Evolutionary conservation across 192 early-diverging fungal genomes (phyloP).

Genomic region (Backusella mclennaniae): DNA sequence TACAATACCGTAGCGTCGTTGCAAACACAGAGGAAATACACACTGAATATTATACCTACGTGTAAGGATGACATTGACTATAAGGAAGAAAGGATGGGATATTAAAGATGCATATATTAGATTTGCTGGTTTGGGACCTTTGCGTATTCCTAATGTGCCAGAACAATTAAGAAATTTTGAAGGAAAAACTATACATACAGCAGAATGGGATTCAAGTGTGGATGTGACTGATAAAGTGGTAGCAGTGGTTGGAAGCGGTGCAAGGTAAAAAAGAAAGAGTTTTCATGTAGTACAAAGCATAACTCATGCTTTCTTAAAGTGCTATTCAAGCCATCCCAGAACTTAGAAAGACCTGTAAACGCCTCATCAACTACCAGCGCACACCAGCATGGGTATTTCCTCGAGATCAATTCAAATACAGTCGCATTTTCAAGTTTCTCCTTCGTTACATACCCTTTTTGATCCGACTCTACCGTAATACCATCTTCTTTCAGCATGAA

Average conservation of each 20-base stretch:
- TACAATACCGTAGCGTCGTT: background rate
- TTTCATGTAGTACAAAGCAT: background rate
- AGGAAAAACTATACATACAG: slow-evolving; percentile 52
- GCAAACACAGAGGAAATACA: background rate
- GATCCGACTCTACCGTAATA: slow-evolving; percentile 18
- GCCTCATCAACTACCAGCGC: slow-evolving; percentile 49
- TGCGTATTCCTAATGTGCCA: slow-evolving; percentile 48
- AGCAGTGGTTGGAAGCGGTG: slow-evolving; percentile 50
- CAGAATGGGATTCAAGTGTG: slow-evolving; percentile 48
- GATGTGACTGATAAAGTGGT: slow-evolving; percentile 47
- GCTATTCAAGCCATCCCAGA: slow-evolving; percentile 51
- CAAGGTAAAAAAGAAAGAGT: slow-evolving; percentile 34
- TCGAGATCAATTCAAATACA: slow-evolving; percentile 34
- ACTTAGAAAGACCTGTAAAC: slow-evolving; percentile 39
- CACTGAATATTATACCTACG: slow-evolving; percentile 10
- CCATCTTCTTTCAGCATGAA: slow-evolving; percentile 31
- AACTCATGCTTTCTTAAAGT: slow-evolving; percentile 15
- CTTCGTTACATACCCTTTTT: slow-evolving; percentile 41
- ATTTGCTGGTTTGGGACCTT: slow-evolving; percentile 48
- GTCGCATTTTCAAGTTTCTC: slow-evolving; percentile 30
- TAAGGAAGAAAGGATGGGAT: background rate
- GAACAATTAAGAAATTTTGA: slow-evolving; percentile 47
- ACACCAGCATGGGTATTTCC: slow-evolving; percentile 50
- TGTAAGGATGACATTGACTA: background rate
- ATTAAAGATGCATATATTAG: background rate